Evolutionary conservation across 805 yeast genomes (phyloP).

Genomic region (Myxozyma kluyveri): DNA sequence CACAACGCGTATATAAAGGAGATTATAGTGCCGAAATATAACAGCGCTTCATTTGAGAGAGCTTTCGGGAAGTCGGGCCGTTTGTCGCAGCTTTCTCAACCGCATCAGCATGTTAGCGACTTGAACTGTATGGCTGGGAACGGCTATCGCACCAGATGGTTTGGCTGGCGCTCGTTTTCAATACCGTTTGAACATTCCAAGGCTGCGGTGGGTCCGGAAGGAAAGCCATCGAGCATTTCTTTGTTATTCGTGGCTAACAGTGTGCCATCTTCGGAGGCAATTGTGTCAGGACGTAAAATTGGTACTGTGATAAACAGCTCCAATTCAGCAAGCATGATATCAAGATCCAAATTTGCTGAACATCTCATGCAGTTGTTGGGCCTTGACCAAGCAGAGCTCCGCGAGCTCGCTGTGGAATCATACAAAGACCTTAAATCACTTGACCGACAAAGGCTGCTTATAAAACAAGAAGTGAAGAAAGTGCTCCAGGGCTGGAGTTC

Average conservation of each 20-base stretch:
- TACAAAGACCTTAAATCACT: slow-evolving; percentile 22
- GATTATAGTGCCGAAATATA: too few species aligned
- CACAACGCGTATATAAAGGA: slow-evolving; percentile 33
- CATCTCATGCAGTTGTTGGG: slow-evolving; percentile 1
- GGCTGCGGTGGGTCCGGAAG: slow-evolving; percentile 9
- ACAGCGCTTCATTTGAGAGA: slow-evolving; percentile 33
- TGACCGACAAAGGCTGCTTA: too few species aligned
- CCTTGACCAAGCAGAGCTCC: neutral
- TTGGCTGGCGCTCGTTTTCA: slow-evolving; percentile 12
- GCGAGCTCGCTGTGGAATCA: neutral
- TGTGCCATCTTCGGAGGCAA: slow-evolving; percentile 22
- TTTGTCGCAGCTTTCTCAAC: too few species aligned
- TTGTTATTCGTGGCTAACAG: slow-evolving; percentile 32
- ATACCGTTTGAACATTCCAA: slow-evolving; percentile 21
- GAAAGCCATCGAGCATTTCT: slow-evolving; percentile 29
- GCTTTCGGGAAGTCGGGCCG: slow-evolving; percentile 35
- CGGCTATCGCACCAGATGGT: slow-evolving; percentile 9
- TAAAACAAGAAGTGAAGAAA: too few species aligned
- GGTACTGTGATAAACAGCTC: slow-evolving; percentile 31
- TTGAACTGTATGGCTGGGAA: neutral
- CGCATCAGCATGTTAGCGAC: neutral
- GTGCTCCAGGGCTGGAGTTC: too few species aligned
- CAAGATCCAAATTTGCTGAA: slow-evolving; percentile 2
- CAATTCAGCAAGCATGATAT: slow-evolving; percentile 28
- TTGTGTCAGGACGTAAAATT: slow-evolving; percentile 34